Percentiles rank a stretch among this genome's conserved stretches.
These are phyloP conservation scores for Rhodotorula sp. DNA, from an alignment of 1,284 basidiomycete genomes.

Conservation along the genomic window DNA sequence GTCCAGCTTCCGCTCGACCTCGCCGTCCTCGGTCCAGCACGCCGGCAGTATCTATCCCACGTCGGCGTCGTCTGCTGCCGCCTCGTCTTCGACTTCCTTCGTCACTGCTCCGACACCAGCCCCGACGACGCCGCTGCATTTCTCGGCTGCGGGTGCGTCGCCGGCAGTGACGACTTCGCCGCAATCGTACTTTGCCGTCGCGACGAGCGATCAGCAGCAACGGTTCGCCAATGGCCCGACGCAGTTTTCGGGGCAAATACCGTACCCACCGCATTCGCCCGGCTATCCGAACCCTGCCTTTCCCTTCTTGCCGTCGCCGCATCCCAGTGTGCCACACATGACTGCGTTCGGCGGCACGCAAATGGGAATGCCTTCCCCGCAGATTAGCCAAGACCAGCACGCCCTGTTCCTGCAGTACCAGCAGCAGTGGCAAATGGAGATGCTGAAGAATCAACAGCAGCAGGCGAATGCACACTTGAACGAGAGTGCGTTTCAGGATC, in stretches of 20 bases:
- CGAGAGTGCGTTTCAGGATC: background rate
- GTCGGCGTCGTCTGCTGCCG: background rate
- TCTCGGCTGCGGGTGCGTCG: background rate
- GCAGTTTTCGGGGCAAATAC: conserved; percentile 11
- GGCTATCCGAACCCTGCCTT: conserved; percentile 23
- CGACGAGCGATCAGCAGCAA: background rate
- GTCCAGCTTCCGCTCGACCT: background rate
- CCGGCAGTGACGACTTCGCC: background rate
- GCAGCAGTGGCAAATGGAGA: conserved; percentile 37
- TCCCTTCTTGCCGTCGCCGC: conserved; percentile 40
- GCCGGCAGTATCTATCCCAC: background rate
- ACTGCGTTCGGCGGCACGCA: background rate
- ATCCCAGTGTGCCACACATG: conserved; percentile 13
- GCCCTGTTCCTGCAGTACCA: conserved; percentile 23
- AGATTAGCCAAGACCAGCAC: background rate
- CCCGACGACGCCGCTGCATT: conserved; percentile 5
- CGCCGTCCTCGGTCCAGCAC: conserved; percentile 6
- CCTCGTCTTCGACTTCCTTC: conserved; percentile 1
- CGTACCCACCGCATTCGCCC: conserved; percentile 12
- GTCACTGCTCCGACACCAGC: background rate
- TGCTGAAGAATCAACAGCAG: conserved; percentile 29
- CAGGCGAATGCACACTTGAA: background rate
- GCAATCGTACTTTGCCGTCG: background rate
- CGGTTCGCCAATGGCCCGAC: conserved; percentile 4
- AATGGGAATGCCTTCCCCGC: background rate